Percentiles rank a stretch among this genome's conserved stretches.
These are phyloP conservation scores for Sphaerostilbella broomeana DNA, from an alignment of 2,329 filamentous ascomycete species.

Conservation along the genomic window DNA sequence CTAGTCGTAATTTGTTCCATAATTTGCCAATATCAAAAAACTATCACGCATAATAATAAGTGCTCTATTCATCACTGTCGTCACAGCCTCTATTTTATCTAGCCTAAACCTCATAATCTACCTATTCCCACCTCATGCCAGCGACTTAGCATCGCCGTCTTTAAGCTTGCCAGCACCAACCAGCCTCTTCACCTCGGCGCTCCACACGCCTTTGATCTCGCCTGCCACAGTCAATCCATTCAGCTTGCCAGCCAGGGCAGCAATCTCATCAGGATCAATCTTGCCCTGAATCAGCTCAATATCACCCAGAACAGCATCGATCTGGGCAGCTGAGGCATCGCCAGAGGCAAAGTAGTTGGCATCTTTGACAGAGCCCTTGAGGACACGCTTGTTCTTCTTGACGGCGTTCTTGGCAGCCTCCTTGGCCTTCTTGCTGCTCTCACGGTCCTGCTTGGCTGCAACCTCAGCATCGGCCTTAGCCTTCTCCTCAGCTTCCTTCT, in stretches of 20 bases:
- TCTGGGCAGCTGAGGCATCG: constrained; percentile 65
- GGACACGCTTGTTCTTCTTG: constrained; percentile 99
- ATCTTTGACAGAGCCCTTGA: constrained; percentile 91
- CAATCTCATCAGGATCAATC: constrained; percentile 87
- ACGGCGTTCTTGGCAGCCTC: constrained; percentile 97
- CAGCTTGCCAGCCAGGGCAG: constrained; percentile 72
- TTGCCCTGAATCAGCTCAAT: constrained; percentile 82
- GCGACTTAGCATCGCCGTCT: constrained; percentile 69
- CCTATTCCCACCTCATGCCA: constrained; percentile 32
- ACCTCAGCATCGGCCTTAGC: constrained; percentile 79
- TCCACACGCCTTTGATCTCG: constrained; percentile 82
- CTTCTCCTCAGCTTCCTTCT: constrained; percentile 77
- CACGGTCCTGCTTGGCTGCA: constrained; percentile 75
- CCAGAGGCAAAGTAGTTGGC: constrained; percentile 87
- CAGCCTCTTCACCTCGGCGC: constrained; percentile 69
- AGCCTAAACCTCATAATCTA: not conserved
- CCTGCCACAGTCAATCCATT: constrained; percentile 69
- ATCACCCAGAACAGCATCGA: constrained; percentile 77
- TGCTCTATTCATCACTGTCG: no score
- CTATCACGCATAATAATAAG: no score
- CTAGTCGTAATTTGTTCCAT: no score
- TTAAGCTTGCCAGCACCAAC: constrained; percentile 79
- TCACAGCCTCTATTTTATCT: constrained; percentile 2
- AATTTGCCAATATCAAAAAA: no score
- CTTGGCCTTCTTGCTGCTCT: constrained; percentile 89